phyloP scores from a whole-genome alignment of 352 stramenopile species.

The Paralagenidium karlingii region DNA sequence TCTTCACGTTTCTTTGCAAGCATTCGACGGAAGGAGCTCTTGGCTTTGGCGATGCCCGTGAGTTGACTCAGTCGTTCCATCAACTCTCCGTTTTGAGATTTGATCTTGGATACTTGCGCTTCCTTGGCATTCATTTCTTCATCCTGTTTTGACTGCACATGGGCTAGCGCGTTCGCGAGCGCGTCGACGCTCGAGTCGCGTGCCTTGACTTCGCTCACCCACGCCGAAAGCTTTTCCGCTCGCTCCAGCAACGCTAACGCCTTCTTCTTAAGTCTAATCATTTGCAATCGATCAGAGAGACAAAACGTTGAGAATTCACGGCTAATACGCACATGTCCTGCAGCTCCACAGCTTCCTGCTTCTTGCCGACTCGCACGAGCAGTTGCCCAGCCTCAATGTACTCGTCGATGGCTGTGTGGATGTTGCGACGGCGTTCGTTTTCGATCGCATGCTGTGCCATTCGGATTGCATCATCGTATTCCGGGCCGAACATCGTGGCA shows the following conservation, averaged over 20 bases:
- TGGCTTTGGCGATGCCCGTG: slow-evolving; percentile 36
- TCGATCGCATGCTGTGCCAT: slow-evolving; percentile 59
- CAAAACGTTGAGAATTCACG: neutral
- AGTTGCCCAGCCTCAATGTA: slow-evolving; percentile 58
- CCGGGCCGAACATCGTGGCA: slow-evolving; percentile 20
- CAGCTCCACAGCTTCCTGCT: slow-evolving; percentile 39
- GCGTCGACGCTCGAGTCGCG: slow-evolving; percentile 13
- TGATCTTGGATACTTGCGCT: slow-evolving; percentile 43
- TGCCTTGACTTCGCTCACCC: slow-evolving; percentile 28
- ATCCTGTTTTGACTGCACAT: slow-evolving; percentile 25
- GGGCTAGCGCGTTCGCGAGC: slow-evolving; percentile 30
- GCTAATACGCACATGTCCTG: slow-evolving; percentile 38
- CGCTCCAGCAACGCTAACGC: slow-evolving; percentile 62
- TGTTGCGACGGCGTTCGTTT: slow-evolving; percentile 40
- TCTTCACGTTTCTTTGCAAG: slow-evolving; percentile 28
- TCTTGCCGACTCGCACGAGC: slow-evolving; percentile 49
- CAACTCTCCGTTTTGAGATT: slow-evolving; percentile 44
- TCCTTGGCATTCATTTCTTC: slow-evolving; percentile 40
- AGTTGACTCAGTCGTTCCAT: slow-evolving; percentile 50
- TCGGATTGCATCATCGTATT: slow-evolving; percentile 45
- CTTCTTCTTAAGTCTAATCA: slow-evolving; percentile 48
- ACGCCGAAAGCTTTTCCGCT: slow-evolving; percentile 54
- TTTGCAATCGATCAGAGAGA: neutral
- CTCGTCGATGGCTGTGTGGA: slow-evolving; percentile 51
- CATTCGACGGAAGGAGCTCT: slow-evolving; percentile 27